Evolutionary conservation across 169 alveolate genomes (phyloP), one percentile per base, ranked within the genome.

Genomic region (Cryptosporidium viatorum): DNA sequence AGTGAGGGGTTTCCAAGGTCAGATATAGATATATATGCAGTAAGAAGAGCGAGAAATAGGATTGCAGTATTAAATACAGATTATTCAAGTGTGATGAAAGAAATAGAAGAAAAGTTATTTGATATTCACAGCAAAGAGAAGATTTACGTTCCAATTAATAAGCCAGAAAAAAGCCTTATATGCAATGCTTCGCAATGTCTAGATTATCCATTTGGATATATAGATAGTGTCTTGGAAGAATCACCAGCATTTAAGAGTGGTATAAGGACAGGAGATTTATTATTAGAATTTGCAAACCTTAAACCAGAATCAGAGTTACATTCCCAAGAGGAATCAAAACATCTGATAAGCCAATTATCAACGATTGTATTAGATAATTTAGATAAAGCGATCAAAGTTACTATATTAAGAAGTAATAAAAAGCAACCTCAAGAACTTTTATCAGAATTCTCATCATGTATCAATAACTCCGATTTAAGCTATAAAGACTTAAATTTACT

Each of bases 1-100:
- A 45, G 41, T 62, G 89, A 80, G 51, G 89, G 89, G 50, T 80
- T 80, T 80, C 89, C 89, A 43, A 59, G 89, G 60, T 39, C 89
- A 33, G 89, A 80, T 59, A 65, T 80, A 59, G 89, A 80, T 41
- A 16, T 80, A 26, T 80, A 60, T 48, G 89, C 55, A 48, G 75
- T 80, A 16, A 80, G 89, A 41, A 80, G 67, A 26, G 89, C 89
- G 23, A 80, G 89, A 62, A 80, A 80, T 43, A 59, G 89, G 37
- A 59, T 80, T 4, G 89, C 89, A 9, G 29, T 80, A 37, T 48
- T 80, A 29, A 80, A 80, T 1, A 80, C 89, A 26, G 89, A 80
- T 39, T 80, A 80, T 52, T 31, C 89, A 14, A 41, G 29, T 18
- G 10, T 80, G 1, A 80, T 80, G 89, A 80, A 80, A 14, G 58